These are phyloP conservation scores for Rhizoclosmatium sp. DNA, from an alignment of 192 early-diverging fungal genomes.

Conservation along the genomic window DNA sequence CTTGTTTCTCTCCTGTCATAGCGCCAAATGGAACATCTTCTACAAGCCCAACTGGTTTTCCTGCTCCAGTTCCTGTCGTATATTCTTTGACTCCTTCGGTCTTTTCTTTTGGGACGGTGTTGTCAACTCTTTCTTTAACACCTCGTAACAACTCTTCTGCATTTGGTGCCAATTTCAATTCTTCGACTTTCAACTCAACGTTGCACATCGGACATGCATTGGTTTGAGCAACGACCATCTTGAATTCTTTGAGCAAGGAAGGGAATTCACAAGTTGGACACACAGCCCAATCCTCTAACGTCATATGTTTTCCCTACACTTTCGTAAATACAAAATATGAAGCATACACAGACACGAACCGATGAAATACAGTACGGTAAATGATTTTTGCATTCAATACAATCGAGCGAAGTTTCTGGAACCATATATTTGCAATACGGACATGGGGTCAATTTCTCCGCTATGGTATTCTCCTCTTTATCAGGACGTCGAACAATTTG, in stretches of 20 bases:
- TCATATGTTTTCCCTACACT: constrained; percentile 63
- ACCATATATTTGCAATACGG: constrained; percentile 57
- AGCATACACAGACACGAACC: constrained; percentile 37
- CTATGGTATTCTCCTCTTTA: constrained; percentile 49
- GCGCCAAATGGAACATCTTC: constrained; percentile 17
- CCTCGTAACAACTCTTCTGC: constrained; percentile 35
- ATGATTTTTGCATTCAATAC: constrained; percentile 65
- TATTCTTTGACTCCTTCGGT: constrained; percentile 13
- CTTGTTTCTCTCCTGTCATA: constrained; percentile 15
- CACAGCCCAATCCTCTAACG: constrained; percentile 52
- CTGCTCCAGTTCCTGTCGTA: constrained; percentile 1
- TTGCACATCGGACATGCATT: constrained; percentile 61
- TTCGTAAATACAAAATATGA: constrained; percentile 2
- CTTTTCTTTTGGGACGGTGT: neutral
- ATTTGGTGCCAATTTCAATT: constrained; percentile 8
- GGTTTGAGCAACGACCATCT: constrained; percentile 47
- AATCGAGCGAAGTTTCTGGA: constrained; percentile 59
- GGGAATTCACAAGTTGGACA: constrained; percentile 63
- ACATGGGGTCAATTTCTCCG: constrained; percentile 58
- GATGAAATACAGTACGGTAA: constrained; percentile 70
- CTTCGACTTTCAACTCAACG: constrained; percentile 7
- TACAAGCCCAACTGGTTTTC: neutral
- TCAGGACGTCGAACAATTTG: constrained; percentile 64
- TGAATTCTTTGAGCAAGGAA: constrained; percentile 50
- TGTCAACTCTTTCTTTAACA: constrained; percentile 29